A percentile compares a stretch with the other conserved stretches of the same genome.
Conservation (phyloP, 352 stramenopile genomes). For the Phytophthora cajani region DNA sequence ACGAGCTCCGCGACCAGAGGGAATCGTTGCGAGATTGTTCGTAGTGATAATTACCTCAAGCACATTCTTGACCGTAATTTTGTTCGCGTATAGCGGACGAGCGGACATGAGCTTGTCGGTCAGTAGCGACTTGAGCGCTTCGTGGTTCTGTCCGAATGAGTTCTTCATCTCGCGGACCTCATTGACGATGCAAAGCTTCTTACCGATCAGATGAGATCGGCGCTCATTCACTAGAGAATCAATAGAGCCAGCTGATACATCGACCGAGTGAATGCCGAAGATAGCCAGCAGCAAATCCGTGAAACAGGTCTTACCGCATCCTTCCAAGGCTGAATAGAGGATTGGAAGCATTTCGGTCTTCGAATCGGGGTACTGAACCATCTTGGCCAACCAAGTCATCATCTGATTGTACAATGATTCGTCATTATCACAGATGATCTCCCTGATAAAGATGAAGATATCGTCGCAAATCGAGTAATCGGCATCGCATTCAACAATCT, state of each 20-base stretch:
- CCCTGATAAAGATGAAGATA: background rate
- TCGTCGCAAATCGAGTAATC: background rate
- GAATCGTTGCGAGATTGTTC: constrained; percentile 2
- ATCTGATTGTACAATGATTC: background rate
- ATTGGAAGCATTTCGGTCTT: background rate
- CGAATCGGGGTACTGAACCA: constrained; percentile 1
- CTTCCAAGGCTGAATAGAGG: background rate
- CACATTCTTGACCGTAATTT: background rate
- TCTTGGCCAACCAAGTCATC: background rate
- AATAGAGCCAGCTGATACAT: constrained; percentile 1
- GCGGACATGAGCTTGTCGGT: background rate
- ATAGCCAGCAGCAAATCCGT: constrained; percentile 1
- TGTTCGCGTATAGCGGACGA: background rate
- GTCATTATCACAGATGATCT: constrained; percentile 3
- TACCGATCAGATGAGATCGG: background rate
- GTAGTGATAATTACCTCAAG: background rate
- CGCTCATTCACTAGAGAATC: background rate
- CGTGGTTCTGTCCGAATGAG: constrained; percentile 1
- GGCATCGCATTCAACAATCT: background rate
- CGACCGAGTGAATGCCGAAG: background rate
- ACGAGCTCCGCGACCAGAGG: background rate
- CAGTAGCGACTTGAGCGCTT: background rate
- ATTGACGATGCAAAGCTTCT: constrained; percentile 2
- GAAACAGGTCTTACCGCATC: constrained; percentile 8
- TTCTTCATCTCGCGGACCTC: constrained; percentile 5